Evolutionary conservation across 495 filamentous ascomycete species (phyloP).

Genomic region (Usnea hakonensis): DNA sequence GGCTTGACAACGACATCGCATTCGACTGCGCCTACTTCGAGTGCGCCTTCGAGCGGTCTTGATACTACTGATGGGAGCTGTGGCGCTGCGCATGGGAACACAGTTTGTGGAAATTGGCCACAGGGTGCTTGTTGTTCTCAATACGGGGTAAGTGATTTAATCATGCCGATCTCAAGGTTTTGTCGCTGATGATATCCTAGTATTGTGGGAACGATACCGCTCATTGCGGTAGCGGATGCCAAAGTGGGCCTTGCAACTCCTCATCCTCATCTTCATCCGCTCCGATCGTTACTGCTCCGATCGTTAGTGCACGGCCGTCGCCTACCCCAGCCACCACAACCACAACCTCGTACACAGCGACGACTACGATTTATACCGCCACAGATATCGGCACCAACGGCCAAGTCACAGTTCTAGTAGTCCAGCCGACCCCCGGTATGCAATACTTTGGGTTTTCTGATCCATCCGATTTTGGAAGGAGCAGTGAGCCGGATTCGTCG

Average conservation of each 20-base stretch:
- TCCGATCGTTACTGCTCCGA: neutral
- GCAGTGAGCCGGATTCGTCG: neutral
- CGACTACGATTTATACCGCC: neutral
- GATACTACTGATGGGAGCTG: conserved; percentile 42
- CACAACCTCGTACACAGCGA: neutral
- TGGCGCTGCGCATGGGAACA: conserved; percentile 34
- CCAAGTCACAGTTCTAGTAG: neutral
- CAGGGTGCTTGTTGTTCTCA: conserved; percentile 42
- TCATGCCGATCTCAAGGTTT: no score
- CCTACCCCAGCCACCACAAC: neutral
- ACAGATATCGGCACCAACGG: neutral
- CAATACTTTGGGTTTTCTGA: neutral
- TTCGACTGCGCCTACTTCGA: neutral
- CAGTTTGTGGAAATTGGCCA: conserved; percentile 40
- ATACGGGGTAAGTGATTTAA: conserved; percentile 42
- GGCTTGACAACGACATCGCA: neutral
- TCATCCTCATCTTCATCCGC: neutral
- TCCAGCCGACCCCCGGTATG: neutral
- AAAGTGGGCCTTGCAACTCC: conserved; percentile 15
- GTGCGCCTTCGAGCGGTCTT: neutral
- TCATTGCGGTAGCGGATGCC: conserved; percentile 33
- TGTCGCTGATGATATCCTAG: neutral
- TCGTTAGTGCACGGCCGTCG: neutral
- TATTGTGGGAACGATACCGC: conserved; percentile 27
- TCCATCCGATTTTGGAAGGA: neutral